phyloP scores from a whole-genome alignment of 2,329 filamentous ascomycete genomes.

The Capronia epimyces region DNA sequence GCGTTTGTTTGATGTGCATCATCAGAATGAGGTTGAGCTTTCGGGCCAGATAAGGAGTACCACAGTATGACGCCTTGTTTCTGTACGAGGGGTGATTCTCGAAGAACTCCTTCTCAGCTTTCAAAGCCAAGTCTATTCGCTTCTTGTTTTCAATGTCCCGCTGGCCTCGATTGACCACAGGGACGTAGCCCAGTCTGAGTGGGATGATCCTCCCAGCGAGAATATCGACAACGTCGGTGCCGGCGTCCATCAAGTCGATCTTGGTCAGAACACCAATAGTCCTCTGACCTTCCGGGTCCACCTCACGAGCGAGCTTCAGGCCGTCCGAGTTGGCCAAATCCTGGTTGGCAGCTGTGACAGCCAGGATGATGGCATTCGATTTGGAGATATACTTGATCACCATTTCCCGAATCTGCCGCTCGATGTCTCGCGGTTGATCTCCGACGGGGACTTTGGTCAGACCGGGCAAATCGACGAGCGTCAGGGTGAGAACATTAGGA shows the following conservation, averaged over 20 bases:
- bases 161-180: slow-evolving; percentile 95
- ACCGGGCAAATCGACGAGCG: slow-evolving; percentile 91
- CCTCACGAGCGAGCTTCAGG: slow-evolving; percentile 89
- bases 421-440: slow-evolving; percentile 93
- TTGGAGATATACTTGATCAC: slow-evolving; percentile 98
- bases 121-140: slow-evolving; percentile 80
- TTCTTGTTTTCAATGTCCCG: slow-evolving; percentile 98
- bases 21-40: slow-evolving; percentile 98
- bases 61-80: slow-evolving; percentile 98
- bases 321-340: slow-evolving; percentile 99
- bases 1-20: slow-evolving; percentile 99
- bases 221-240: slow-evolving; percentile 97
- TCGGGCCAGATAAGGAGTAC: slow-evolving; percentile 90
- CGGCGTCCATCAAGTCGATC: slow-evolving; percentile 98
- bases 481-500: slow-evolving; percentile 93
- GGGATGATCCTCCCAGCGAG: slow-evolving; percentile 96
- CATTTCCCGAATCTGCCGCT: slow-evolving; percentile 95
- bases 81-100: slow-evolving; percentile 97
- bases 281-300: slow-evolving; percentile 93
- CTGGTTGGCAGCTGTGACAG: slow-evolving; percentile 92
- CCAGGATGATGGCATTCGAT: slow-evolving; percentile 94
- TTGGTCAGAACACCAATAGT: slow-evolving; percentile 98
- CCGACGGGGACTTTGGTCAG: slow-evolving; percentile 95
- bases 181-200: slow-evolving; percentile 87
- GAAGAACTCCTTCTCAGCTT: slow-evolving; percentile 94